phyloP scores from a whole-genome alignment of 208 protist genomes.

The Leptomonas seymouri region DNA sequence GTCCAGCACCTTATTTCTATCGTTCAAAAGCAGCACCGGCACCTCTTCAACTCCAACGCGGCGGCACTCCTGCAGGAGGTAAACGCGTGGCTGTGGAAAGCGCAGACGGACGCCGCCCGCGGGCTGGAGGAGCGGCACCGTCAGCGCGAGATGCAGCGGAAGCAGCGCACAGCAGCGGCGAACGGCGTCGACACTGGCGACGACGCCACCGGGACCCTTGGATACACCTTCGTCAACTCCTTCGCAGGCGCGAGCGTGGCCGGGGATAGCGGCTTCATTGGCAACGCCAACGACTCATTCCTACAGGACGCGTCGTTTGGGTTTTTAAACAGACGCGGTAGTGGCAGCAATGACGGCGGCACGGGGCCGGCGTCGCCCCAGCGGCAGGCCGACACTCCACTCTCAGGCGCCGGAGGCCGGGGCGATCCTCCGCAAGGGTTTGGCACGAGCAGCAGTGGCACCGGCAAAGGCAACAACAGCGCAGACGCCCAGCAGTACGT shows the following conservation, averaged over 20 bases:
- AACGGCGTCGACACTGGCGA: constrained; percentile 17
- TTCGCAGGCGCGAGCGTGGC: constrained; percentile 16
- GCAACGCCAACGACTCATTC: constrained; percentile 43
- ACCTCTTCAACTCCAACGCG: constrained; percentile 59
- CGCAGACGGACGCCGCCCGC: constrained; percentile 29
- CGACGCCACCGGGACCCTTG: neutral
- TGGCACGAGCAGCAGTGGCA: constrained; percentile 10
- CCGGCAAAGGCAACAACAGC: neutral
- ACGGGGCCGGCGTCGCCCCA: neutral
- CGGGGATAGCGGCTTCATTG: constrained; percentile 32
- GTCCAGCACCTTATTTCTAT: constrained; percentile 76
- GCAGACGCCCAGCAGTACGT: constrained; percentile 4
- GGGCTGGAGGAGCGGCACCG: constrained; percentile 20
- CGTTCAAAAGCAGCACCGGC: constrained; percentile 57
- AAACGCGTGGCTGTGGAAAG: constrained; percentile 59
- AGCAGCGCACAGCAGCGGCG: constrained; percentile 10
- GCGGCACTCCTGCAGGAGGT: constrained; percentile 52
- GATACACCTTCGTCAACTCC: constrained; percentile 9
- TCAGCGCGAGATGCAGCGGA: constrained; percentile 19
- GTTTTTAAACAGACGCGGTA: constrained; percentile 7
- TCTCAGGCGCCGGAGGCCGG: neutral
- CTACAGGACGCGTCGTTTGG: constrained; percentile 26
- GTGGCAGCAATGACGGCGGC: neutral
- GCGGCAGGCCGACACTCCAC: constrained; percentile 1
- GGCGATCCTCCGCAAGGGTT: neutral